Evolutionary conservation across 148 eudicot genomes (phyloP).

Genomic region (Arbutus unedo): DNA sequence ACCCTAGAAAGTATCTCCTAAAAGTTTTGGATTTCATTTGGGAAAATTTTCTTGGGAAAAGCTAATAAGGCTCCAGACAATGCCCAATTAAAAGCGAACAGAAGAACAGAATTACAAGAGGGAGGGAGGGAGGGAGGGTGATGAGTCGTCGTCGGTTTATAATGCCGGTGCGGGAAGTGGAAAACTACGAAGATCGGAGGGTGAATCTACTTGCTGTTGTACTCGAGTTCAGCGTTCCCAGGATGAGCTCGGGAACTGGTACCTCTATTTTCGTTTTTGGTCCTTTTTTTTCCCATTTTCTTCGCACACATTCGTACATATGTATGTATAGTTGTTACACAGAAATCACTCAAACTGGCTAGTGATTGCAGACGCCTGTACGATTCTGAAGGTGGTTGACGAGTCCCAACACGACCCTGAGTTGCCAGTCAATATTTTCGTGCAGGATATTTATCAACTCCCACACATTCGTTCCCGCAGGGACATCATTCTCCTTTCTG

Average conservation of each 20-base stretch:
- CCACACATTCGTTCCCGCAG: constrained; percentile 14
- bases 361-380: constrained; percentile 15
- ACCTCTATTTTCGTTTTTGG: not conserved
- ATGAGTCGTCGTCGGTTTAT: not conserved
- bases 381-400: constrained; percentile 20
- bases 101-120: not conserved
- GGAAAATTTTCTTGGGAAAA: too few species aligned
- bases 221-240: constrained; percentile 16
- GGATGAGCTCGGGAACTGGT: constrained; percentile 15
- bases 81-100: not conserved
- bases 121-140: not conserved
- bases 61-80: too few species aligned
- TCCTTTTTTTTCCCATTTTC: not conserved
- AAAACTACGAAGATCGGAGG: not conserved
- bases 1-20: too few species aligned
- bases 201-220: constrained; percentile 11
- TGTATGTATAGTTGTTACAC: not conserved
- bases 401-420: constrained; percentile 15
- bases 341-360: not conserved
- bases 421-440: constrained; percentile 19
- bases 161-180: constrained; percentile 3
- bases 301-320: not conserved
- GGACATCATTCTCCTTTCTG: constrained; percentile 17
- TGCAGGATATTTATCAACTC: not conserved
- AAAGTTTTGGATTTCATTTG: too few species aligned